phyloP scores from a whole-genome alignment of 495 filamentous ascomycete species.

The Saxophila tyrrhenica region DNA sequence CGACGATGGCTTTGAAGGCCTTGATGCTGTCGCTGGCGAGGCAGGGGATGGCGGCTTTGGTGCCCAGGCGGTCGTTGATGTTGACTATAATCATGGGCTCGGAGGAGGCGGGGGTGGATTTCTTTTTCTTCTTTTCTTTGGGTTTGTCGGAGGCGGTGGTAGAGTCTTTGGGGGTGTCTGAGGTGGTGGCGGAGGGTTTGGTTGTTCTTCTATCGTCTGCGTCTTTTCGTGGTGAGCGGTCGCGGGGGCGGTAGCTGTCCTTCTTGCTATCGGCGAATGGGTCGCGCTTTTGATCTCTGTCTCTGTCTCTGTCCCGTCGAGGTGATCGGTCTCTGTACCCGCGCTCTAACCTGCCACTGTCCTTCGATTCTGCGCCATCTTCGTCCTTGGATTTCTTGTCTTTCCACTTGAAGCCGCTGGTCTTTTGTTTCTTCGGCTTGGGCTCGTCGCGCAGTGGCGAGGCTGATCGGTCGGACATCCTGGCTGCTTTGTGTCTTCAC shows the following conservation, averaged over 20 bases:
- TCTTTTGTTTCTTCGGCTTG: conserved; percentile 14
- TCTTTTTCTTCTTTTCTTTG: conserved; percentile 14
- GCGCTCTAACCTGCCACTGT: conserved; percentile 8
- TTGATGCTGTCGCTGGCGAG: conserved; percentile 66
- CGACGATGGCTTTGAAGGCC: conserved; percentile 82
- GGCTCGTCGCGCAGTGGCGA: conserved; percentile 11
- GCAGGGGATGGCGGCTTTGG: conserved; percentile 81
- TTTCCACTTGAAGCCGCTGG: conserved; percentile 18
- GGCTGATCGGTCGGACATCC: background rate
- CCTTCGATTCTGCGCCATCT: background rate
- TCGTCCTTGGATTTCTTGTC: conserved; percentile 8
- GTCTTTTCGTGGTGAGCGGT: background rate
- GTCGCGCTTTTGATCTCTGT: background rate
- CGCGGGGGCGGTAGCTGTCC: no score
- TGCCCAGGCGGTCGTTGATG: conserved; percentile 84
- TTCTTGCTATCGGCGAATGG: background rate
- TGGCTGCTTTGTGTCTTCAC: no score
- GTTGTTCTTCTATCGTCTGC: background rate
- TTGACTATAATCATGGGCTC: conserved; percentile 87
- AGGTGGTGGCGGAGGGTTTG: background rate
- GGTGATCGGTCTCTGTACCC: conserved; percentile 16
- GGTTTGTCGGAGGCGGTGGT: background rate
- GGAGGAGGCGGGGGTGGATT: conserved; percentile 28
- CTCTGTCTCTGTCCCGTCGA: conserved; percentile 7
- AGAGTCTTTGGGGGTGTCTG: background rate